These are phyloP conservation scores for Entelexis sorbosivorans DNA, from an alignment of 1,139 yeast genomes.

Conservation along the genomic window DNA sequence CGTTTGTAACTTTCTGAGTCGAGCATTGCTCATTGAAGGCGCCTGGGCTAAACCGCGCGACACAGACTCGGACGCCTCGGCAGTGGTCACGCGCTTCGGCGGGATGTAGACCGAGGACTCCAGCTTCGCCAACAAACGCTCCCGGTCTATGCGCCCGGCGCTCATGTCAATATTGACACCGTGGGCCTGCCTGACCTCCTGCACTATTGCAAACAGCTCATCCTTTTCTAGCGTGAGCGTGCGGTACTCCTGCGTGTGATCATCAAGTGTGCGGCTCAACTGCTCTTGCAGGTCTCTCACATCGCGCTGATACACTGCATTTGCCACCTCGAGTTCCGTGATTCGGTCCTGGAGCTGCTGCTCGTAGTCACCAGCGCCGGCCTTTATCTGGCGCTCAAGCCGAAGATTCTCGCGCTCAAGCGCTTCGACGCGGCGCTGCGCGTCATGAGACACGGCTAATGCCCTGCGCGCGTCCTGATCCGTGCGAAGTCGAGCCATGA, in stretches of 20 bases:
- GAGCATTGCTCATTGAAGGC: background rate
- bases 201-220: conserved; percentile 63
- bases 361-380: conserved; percentile 52
- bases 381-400: conserved; percentile 30
- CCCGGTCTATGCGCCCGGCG: conserved; percentile 29
- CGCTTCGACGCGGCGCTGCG: background rate
- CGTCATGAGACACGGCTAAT: background rate
- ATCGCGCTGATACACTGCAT: background rate
- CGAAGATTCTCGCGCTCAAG: background rate
- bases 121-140: conserved; percentile 26
- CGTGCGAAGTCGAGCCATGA: conserved; percentile 69
- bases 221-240: conserved; percentile 82
- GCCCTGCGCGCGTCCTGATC: conserved; percentile 73
- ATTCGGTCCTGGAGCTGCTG: conserved; percentile 56
- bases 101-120: conserved; percentile 11
- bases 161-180: conserved; percentile 29
- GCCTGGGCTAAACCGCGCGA: background rate
- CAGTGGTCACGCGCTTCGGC: background rate
- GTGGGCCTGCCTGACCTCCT: conserved; percentile 29
- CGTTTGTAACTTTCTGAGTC: conserved; percentile 50
- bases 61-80: background rate
- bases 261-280: conserved; percentile 51
- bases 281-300: conserved; percentile 47
- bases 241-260: conserved; percentile 66
- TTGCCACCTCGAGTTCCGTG: conserved; percentile 51